Evolutionary conservation across 2,329 filamentous ascomycete species (phyloP).

Genomic region (Aspergillus aculeatus): DNA sequence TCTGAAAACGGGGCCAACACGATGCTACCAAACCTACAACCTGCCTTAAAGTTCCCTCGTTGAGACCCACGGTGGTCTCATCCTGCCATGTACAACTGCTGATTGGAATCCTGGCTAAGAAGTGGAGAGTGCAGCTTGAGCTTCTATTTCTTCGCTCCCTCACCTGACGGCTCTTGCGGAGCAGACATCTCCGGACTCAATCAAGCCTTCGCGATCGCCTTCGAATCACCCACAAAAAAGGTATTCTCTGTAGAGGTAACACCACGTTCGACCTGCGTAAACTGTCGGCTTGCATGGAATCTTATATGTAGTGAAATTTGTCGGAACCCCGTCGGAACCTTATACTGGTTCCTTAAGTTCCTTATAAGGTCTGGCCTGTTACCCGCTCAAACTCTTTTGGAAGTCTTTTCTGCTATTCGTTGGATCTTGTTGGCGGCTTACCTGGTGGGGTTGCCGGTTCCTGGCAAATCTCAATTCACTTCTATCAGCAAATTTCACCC

Average conservation of each 20-base stretch:
- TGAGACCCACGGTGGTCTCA: slow-evolving; percentile 17
- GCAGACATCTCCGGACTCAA: slow-evolving; percentile 19
- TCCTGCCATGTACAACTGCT: slow-evolving; percentile 11
- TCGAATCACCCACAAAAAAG: neutral
- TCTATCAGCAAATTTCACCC: slow-evolving; percentile 15
- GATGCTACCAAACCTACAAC: slow-evolving; percentile 2
- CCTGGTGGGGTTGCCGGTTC: slow-evolving; percentile 17
- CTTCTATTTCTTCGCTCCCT: slow-evolving; percentile 10
- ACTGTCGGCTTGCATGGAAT: neutral
- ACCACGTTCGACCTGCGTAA: neutral
- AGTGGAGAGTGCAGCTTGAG: slow-evolving; percentile 9
- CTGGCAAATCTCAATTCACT: slow-evolving; percentile 5
- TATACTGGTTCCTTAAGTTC: neutral
- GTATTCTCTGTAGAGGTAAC: neutral
- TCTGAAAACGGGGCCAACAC: neutral
- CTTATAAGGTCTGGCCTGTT: neutral
- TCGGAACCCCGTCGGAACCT: neutral
- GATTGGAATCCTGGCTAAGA: slow-evolving; percentile 16
- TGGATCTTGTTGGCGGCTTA: slow-evolving; percentile 1
- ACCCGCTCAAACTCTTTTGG: slow-evolving; percentile 5
- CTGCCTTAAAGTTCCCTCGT: slow-evolving; percentile 10
- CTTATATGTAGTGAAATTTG: neutral
- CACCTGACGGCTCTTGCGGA: slow-evolving; percentile 17
- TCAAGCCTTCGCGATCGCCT: slow-evolving; percentile 7
- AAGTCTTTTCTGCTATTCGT: slow-evolving; percentile 5